Evolutionary conservation across 2,329 filamentous ascomycete species (phyloP), one percentile per base, ranked within the genome.

Genomic region (Epichloe hybrida): DNA sequence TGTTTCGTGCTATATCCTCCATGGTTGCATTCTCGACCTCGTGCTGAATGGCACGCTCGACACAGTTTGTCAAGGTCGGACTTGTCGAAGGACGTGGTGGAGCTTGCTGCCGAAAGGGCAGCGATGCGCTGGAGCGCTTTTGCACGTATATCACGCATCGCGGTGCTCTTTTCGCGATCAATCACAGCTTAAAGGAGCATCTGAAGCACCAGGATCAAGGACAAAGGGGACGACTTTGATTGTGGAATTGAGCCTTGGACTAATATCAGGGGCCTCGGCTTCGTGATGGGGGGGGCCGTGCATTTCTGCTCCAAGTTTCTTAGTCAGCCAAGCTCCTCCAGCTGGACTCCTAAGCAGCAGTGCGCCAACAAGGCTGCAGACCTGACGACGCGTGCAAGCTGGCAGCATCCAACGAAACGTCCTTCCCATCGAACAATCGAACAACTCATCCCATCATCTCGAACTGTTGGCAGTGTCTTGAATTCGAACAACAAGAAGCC

Each of bases 121-220:
- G 81, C 81, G 57, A 84, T 82, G 68, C 80, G 83, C 66, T 83
- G 72, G 51, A 84, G 70, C 57, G 81, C 81, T 62, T 73, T 73
- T 55, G 76, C 77, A 62, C 81, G 79, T 54, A 84, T 75, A 59
- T 79, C 72, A 62, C 74, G 72, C 55, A 72, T 68, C 67, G 78
- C 78, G 53, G 50, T 65, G 15, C 20, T 15, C 3, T n/a, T 27
- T 36, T n/a, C 6, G 4, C 2, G 20, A n/a, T n/a, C 11, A 31
- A 23, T 7, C 20, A 36, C 17, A 34, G 43, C 20, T 27, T 37
- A 12, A n/a, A 44, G 31, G 17, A 21, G 20, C 46, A 50, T 27
- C 23, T 17, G n/a, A 44, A 17, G 42, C 37, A 41, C 20, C 42
- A 20, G 42, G 11, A 38, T 44, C 36, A 42, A 51, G 15, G 13